Conservation (phyloP, 108 stramenopile species). For the Discostella pseudostelligera region DNA sequence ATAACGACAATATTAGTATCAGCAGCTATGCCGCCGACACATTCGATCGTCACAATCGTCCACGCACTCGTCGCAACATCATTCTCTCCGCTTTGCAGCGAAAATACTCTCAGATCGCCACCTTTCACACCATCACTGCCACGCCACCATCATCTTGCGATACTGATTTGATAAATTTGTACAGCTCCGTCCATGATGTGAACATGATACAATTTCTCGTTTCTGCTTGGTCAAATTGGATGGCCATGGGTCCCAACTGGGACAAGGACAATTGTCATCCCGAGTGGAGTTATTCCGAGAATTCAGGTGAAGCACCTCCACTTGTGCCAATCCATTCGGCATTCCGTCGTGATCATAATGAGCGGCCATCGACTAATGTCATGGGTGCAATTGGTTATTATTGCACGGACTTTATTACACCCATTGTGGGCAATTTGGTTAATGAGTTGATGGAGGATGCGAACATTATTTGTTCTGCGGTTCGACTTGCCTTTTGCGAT, state of each 20-base stretch:
- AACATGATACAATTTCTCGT: conserved; percentile 33
- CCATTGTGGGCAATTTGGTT: conserved; percentile 52
- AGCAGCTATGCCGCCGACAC: neutral
- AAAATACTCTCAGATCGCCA: conserved; percentile 5
- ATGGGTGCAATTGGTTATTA: conserved; percentile 80
- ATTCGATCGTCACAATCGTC: conserved; percentile 69
- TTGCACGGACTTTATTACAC: conserved; percentile 71
- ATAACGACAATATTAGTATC: neutral
- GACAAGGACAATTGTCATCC: conserved; percentile 38
- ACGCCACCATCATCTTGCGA: neutral
- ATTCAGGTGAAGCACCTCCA: conserved; percentile 12
- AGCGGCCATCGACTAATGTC: conserved; percentile 64
- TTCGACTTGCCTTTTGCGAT: conserved; percentile 27
- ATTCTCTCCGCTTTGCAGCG: conserved; percentile 46
- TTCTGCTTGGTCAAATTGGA: conserved; percentile 40
- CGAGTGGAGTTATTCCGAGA: conserved; percentile 17
- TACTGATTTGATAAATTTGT: conserved; percentile 18
- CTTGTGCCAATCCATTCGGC: conserved; percentile 37
- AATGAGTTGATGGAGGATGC: conserved; percentile 67
- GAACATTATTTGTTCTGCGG: conserved; percentile 45
- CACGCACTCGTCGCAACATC: conserved; percentile 58
- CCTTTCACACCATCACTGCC: neutral
- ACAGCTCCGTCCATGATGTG: conserved; percentile 30
- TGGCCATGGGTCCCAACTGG: conserved; percentile 21
- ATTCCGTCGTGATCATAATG: conserved; percentile 29